Percentiles rank a stretch among this genome's conserved stretches.
Evolutionary conservation across 2,329 filamentous ascomycete genomes (phyloP).

Genomic region (Aspergillus jensenii): DNA sequence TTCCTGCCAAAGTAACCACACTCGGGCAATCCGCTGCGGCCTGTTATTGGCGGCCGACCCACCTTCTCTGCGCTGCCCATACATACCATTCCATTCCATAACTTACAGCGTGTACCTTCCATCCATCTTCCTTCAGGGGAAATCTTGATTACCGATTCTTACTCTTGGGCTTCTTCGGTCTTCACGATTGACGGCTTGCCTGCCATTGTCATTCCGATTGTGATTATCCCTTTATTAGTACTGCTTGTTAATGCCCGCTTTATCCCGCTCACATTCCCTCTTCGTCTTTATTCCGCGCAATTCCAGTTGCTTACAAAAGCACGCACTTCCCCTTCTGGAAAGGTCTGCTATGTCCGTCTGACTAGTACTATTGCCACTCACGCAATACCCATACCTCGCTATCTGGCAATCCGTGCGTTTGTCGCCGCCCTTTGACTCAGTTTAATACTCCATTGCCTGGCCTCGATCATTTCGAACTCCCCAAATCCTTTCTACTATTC

Average conservation of each 20-base stretch:
- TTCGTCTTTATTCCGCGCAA: conserved; percentile 17
- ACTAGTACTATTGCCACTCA: conserved; percentile 19
- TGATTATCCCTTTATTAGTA: neutral
- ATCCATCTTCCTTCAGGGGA: neutral
- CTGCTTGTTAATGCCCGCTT: conserved; percentile 1
- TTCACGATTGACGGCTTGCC: neutral
- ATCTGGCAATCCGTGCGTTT: conserved; percentile 9
- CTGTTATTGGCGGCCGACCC: neutral
- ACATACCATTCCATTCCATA: neutral
- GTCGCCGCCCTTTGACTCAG: conserved; percentile 6
- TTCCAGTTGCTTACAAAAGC: conserved; percentile 13
- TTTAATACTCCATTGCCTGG: conserved; percentile 12
- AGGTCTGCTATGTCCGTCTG: conserved; percentile 17
- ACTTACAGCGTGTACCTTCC: neutral
- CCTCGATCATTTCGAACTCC: neutral
- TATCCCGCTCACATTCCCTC: neutral
- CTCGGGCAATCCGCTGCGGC: neutral
- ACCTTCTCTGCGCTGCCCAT: neutral
- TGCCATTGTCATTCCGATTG: neutral
- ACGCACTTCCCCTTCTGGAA: conserved; percentile 7
- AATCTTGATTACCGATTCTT: neutral
- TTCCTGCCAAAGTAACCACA: conserved; percentile 6
- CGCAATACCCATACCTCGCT: conserved; percentile 12
- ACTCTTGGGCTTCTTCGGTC: neutral
- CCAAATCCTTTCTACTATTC: neutral